These are phyloP conservation scores for Leccinum truebloodii DNA, from an alignment of 768 basidiomycete species.

Conservation along the genomic window DNA sequence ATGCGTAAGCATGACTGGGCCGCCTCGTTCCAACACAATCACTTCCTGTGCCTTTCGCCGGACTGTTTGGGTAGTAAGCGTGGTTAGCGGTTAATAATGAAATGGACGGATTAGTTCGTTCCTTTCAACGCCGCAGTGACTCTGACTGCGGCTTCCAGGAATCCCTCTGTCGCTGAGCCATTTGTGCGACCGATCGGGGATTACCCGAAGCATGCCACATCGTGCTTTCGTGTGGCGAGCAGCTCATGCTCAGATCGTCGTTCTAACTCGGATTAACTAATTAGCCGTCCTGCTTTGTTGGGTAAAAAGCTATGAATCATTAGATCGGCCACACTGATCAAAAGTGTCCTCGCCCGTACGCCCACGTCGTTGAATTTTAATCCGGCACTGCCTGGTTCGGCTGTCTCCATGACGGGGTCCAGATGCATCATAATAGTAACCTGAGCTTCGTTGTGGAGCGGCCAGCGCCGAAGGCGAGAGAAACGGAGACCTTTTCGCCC, in stretches of 20 bases:
- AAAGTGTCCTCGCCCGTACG: neutral
- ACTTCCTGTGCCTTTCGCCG: neutral
- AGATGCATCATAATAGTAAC: neutral
- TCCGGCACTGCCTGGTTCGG: neutral
- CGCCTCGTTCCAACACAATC: neutral
- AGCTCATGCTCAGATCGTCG: neutral
- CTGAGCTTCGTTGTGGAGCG: neutral
- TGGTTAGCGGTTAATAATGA: neutral
- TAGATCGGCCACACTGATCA: neutral
- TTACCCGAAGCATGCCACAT: neutral
- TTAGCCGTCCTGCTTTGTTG: neutral
- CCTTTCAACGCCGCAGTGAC: neutral
- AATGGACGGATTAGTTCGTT: neutral
- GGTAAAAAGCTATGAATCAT: neutral
- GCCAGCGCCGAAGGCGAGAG: neutral
- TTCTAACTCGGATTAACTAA: neutral
- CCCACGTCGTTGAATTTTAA: neutral
- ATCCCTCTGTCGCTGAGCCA: neutral
- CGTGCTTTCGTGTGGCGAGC: neutral
- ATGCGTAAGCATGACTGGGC: neutral
- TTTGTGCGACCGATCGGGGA: neutral
- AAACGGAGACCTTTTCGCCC: neutral
- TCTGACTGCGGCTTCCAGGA: neutral
- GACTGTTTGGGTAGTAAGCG: neutral
- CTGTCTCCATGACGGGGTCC: neutral